A percentile compares a stretch with the other conserved stretches of the same genome.
Evolutionary conservation across 768 basidiomycete genomes (phyloP).

Genomic region (Neoboletus magnificus): DNA sequence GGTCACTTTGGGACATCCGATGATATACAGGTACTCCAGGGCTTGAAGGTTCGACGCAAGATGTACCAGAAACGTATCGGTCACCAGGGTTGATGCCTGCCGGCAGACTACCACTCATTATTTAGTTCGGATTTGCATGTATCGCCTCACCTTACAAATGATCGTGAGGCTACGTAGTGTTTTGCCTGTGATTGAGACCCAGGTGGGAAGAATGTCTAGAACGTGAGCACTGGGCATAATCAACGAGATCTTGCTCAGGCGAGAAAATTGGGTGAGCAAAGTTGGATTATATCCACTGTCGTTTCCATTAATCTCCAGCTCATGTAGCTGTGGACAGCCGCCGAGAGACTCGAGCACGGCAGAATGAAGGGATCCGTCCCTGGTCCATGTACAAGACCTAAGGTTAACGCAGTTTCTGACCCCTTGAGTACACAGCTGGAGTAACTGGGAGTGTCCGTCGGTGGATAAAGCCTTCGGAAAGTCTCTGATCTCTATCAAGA

Average conservation of each 20-base stretch:
- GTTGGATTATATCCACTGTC: slow-evolving; percentile 45
- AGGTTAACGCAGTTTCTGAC: slow-evolving; percentile 62
- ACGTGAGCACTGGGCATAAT: slow-evolving; percentile 72
- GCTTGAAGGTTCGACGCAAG: slow-evolving; percentile 48
- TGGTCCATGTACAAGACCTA: slow-evolving; percentile 70
- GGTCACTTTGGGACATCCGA: slow-evolving; percentile 69
- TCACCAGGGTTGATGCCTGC: slow-evolving; percentile 56
- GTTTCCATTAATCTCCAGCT: slow-evolving; percentile 73
- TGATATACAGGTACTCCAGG: slow-evolving; percentile 56
- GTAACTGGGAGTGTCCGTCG: slow-evolving; percentile 32
- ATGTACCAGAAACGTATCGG: slow-evolving; percentile 50
- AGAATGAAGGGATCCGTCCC: slow-evolving; percentile 68
- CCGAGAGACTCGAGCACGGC: slow-evolving; percentile 54
- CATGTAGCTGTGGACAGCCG: slow-evolving; percentile 40
- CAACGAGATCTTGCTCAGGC: slow-evolving; percentile 54
- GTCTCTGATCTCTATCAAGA: slow-evolving; percentile 59
- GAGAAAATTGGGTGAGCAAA: slow-evolving; percentile 48
- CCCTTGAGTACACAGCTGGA: slow-evolving; percentile 44
- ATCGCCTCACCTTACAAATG: slow-evolving; percentile 59
- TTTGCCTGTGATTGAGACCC: slow-evolving; percentile 45
- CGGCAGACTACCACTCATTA: background rate
- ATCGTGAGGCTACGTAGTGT: slow-evolving; percentile 58
- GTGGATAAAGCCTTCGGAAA: slow-evolving; percentile 55
- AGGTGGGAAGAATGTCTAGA: slow-evolving; percentile 45
- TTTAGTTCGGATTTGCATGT: background rate